phyloP scores from a whole-genome alignment of 2,329 filamentous ascomycete species.

The Remersonia thermophila region DNA sequence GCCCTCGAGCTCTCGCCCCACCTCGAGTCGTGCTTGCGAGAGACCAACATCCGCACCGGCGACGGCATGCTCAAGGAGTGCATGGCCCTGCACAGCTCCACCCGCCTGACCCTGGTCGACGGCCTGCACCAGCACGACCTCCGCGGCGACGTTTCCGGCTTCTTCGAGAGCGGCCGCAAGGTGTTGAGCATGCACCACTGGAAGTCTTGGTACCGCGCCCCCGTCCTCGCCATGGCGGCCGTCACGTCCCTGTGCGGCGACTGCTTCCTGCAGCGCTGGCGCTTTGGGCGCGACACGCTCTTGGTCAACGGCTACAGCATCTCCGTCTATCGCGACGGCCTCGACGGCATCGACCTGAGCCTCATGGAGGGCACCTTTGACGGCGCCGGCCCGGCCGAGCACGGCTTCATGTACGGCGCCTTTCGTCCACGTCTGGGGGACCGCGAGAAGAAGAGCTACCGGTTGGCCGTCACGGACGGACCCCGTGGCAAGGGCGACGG shows the following conservation, averaged over 20 bases:
- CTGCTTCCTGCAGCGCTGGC: constrained; percentile 46
- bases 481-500: background rate
- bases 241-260: constrained; percentile 42
- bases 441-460: constrained; percentile 39
- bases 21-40: constrained; percentile 35
- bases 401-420: constrained; percentile 41
- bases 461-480: constrained; percentile 29
- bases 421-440: constrained; percentile 27
- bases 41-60: constrained; percentile 30
- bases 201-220: constrained; percentile 46
- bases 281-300: constrained; percentile 32
- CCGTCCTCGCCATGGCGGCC: constrained; percentile 37
- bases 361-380: constrained; percentile 43
- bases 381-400: constrained; percentile 29
- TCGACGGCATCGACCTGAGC: constrained; percentile 29
- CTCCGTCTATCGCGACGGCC: constrained; percentile 29
- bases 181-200: constrained; percentile 50
- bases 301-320: constrained; percentile 49
- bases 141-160: constrained; percentile 40
- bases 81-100: constrained; percentile 40
- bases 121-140: constrained; percentile 48
- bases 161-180: constrained; percentile 45
- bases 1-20: constrained; percentile 34
- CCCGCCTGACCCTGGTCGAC: constrained; percentile 41
- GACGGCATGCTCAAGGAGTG: constrained; percentile 47